Percentiles rank a stretch among this genome's conserved stretches.
These are phyloP conservation scores for Gentiana dahurica DNA, from an alignment of 257 asterid genomes.

Conservation along the genomic window DNA sequence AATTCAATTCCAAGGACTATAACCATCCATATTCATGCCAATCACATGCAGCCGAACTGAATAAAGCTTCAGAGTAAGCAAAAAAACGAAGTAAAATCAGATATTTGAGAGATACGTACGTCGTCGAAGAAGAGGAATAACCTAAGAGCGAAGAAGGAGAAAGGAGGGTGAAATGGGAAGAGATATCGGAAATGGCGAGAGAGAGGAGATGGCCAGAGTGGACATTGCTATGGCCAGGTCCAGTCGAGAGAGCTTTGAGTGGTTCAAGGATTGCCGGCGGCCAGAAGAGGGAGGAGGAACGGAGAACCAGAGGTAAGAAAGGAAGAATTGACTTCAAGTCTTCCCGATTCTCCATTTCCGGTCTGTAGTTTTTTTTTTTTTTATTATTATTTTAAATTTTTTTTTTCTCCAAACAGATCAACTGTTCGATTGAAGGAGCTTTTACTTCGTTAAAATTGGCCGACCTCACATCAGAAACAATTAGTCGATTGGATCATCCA, in stretches of 20 bases:
- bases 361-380: too few species aligned
- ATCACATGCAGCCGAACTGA: neutral
- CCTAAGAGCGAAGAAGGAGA: conserved; percentile 46
- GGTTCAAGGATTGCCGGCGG: conserved; percentile 53
- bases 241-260: conserved; percentile 57
- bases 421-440: too few species aligned
- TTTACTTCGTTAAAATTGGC: too few species aligned
- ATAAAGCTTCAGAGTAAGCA: neutral
- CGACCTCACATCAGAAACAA: too few species aligned
- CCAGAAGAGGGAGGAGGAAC: conserved; percentile 61
- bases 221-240: conserved; percentile 64
- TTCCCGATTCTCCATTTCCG: conserved; percentile 8
- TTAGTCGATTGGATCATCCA: too few species aligned
- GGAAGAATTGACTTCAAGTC: conserved; percentile 44
- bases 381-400: too few species aligned
- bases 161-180: conserved; percentile 21
- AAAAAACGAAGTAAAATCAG: neutral
- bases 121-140: conserved; percentile 67
- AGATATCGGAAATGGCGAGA: conserved; percentile 54
- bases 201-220: conserved; percentile 56
- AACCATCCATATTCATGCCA: neutral
- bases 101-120: conserved; percentile 21
- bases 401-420: too few species aligned
- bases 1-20: neutral
- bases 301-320: conserved; percentile 41